Base-by-base conservation (phyloP, 805 yeast genomes). In the Gaillardinia entomophila region DNA sequence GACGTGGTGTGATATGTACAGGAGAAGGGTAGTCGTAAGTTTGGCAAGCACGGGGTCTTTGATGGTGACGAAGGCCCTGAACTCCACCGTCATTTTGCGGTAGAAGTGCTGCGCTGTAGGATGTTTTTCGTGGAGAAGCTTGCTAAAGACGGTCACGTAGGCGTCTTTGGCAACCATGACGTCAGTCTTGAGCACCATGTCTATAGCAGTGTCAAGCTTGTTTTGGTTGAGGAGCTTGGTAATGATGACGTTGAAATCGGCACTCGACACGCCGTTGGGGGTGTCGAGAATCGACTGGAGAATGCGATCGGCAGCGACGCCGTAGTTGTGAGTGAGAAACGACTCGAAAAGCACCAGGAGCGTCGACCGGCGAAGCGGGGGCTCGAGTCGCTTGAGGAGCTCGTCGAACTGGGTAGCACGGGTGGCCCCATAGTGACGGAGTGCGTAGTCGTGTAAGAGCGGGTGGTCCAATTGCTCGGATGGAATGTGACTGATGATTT, bases 331-430 rank as follows among this genome's bases (percentile, higher is more conserved):
- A 11, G 25, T 17, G 24, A 59, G 34, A 29, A 62, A 62, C 5
- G 55, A 43, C 13, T 45, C 40, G 29, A 64, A 55, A 19, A 66
- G 42, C 38, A 52, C 53, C 4, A 65, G 51, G 5, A 64, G 39
- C 2, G 65, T 51, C 44, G 51, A 52, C 16, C 67, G 40, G 18
- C 45, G 40, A n/a, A 63, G 38, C 6, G 66, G 67, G 4, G 60
- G 49, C n/a, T 31, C 36, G 12, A 61, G 38, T 20, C 36, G 30
- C 19, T 45, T 42, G 5, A 56, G 37, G 16, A 57, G 42, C 11
- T 16, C 20, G n/a, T 49, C 48, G 31, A 52, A 49, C 28, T 43
- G 27, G 2, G 28, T 23, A 2, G 14, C n/a, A 12, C 33, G 20
- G n/a, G n/a, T n/a, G n/a, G n/a, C n/a, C n/a, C 30, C 5, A 36